A percentile compares a stretch with the other conserved stretches of the same genome.
Evolutionary conservation across 1,139 yeast species (phyloP).

Genomic region (Tardiomyces blankii): DNA sequence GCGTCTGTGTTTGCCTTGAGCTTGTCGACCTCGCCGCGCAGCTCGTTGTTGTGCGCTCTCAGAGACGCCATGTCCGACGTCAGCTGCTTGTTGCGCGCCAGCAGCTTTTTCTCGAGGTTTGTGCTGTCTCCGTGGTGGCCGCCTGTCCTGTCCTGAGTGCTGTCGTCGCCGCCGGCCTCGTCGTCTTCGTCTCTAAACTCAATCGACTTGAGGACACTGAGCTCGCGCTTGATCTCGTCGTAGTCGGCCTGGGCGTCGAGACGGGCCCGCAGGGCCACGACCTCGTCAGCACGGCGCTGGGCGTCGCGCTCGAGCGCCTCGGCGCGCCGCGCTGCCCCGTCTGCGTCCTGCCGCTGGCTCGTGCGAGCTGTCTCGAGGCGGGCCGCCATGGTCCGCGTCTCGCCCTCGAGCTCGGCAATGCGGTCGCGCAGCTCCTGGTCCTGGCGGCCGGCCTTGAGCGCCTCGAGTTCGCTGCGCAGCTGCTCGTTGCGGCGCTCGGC

Average conservation of each 20-base stretch:
- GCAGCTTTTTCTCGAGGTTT: conserved; percentile 32
- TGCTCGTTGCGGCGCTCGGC: conserved; percentile 72
- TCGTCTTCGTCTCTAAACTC: conserved; percentile 35
- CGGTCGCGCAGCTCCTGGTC: conserved; percentile 36
- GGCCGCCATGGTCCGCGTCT: conserved; percentile 47
- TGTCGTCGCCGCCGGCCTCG: conserved; percentile 17
- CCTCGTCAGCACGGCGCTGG: conserved; percentile 38
- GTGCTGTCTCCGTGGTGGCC: conserved; percentile 9
- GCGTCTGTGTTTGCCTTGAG: conserved; percentile 31
- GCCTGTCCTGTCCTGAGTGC: conserved; percentile 17
- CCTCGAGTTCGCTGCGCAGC: conserved; percentile 53
- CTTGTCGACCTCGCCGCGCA: conserved; percentile 28
- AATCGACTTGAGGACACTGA: conserved; percentile 58
- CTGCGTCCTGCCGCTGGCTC: conserved; percentile 6
- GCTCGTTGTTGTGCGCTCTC: conserved; percentile 41
- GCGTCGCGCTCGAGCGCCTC: conserved; percentile 36
- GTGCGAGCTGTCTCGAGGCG: conserved; percentile 15
- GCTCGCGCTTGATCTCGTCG: conserved; percentile 66
- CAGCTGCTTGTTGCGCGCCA: conserved; percentile 49
- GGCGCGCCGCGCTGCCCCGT: conserved; percentile 22
- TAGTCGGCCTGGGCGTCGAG: conserved; percentile 71
- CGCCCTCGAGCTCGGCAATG: conserved; percentile 33
- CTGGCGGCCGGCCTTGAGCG: conserved; percentile 35
- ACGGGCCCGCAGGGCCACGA: conserved; percentile 38
- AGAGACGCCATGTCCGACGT: conserved; percentile 48